Percentiles rank a stretch among this genome's conserved stretches.
These are phyloP conservation scores for Chlorella sp. DNA, from an alignment of 139 green algal genomes.

Conservation along the genomic window DNA sequence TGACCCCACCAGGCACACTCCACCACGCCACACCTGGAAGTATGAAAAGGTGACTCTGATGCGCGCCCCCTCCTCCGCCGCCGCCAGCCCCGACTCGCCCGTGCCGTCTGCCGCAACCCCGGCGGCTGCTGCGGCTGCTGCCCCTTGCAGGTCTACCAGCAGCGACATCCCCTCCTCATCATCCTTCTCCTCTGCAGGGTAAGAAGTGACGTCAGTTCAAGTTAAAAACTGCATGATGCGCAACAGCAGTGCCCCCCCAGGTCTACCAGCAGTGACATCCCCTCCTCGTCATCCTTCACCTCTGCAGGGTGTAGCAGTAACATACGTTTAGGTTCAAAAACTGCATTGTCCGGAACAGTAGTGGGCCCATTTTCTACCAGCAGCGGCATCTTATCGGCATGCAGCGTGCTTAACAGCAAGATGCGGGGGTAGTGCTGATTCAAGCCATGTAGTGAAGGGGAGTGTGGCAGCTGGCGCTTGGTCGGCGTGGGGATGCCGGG, in stretches of 20 bases:
- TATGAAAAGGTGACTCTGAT: slow-evolving; percentile 19
- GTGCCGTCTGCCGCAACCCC: neutral
- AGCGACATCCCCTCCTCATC: slow-evolving; percentile 30
- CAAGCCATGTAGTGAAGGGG: too few relatives aligned
- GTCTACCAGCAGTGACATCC: slow-evolving; percentile 24
- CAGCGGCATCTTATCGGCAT: too few relatives aligned
- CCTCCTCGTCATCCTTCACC: slow-evolving; percentile 25
- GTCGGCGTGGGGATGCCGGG: too few relatives aligned
- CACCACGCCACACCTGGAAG: neutral
- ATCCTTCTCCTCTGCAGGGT: slow-evolving; percentile 22
- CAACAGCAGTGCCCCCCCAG: too few relatives aligned
- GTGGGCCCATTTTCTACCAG: too few relatives aligned
- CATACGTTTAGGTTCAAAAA: too few relatives aligned
- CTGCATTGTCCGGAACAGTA: too few relatives aligned
- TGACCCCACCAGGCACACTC: too few relatives aligned
- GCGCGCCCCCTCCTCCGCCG: slow-evolving; percentile 15
- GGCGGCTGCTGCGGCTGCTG: neutral
- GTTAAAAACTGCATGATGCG: too few relatives aligned
- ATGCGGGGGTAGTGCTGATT: too few relatives aligned
- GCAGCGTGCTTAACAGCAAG: too few relatives aligned
- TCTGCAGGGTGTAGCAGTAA: slow-evolving; percentile 29
- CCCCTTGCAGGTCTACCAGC: slow-evolving; percentile 15
- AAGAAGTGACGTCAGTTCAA: neutral
- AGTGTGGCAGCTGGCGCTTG: too few relatives aligned
- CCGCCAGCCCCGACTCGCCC: neutral